Conservation (phyloP, 2,329 filamentous ascomycete species). For the Epichloe sylvatica region DNA sequence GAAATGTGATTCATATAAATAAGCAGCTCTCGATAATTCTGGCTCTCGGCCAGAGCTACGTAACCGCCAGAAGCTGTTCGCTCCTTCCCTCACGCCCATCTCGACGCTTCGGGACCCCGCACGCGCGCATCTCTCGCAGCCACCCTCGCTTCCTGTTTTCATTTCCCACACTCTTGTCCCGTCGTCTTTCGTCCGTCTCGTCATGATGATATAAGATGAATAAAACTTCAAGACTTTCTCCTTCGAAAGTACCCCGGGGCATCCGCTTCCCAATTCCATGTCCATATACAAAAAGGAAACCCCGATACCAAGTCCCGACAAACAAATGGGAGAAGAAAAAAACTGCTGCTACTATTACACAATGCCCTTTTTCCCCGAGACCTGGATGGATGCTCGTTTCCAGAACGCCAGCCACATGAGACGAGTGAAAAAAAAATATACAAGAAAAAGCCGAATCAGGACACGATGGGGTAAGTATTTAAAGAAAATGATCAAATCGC, state of each 20-base stretch:
- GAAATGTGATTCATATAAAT: too few species aligned
- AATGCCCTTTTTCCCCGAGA: not conserved
- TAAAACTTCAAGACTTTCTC: not conserved
- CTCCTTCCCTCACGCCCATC: not conserved
- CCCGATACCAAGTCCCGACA: not conserved
- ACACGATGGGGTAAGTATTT: not conserved
- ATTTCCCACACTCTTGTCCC: not conserved
- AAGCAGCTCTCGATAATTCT: not conserved
- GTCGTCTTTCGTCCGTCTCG: not conserved
- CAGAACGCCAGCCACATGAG: slow-evolving; percentile 6
- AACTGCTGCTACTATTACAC: slow-evolving; percentile 2
- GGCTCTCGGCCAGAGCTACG: too few species aligned
- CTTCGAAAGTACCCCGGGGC: not conserved
- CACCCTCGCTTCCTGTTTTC: not conserved
- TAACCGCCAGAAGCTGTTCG: not conserved
- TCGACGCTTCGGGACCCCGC: not conserved
- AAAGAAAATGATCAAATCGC: slow-evolving; percentile 1
- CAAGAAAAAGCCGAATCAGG: not conserved
- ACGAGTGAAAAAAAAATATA: not conserved
- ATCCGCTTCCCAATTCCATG: not conserved
- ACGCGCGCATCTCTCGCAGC: not conserved
- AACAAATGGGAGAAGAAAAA: not conserved
- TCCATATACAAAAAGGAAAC: not conserved
- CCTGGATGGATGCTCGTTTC: not conserved
- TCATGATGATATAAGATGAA: not conserved